Percentiles rank a stretch among this genome's conserved stretches.
phyloP scores from a whole-genome alignment of 805 yeast species.

The Hanseniaspora taiwanica region DNA sequence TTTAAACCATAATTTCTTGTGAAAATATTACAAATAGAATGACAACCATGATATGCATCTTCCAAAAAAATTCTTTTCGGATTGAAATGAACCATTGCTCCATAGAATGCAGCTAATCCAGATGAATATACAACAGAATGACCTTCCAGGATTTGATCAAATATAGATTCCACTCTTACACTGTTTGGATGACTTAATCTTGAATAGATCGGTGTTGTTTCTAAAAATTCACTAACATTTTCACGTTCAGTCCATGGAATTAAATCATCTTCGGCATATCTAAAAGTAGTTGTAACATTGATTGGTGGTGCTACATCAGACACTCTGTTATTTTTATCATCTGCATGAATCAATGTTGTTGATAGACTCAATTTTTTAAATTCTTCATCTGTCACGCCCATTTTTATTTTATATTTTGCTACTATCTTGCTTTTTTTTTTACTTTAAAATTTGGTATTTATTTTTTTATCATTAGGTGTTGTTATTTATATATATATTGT shows the following conservation, averaged over 20 bases:
- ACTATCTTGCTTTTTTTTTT: too few relatives aligned
- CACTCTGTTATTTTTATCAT: constrained; percentile 42
- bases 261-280: constrained; percentile 46
- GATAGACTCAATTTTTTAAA: background rate
- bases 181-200: constrained; percentile 66
- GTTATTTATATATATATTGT: too few relatives aligned
- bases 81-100: constrained; percentile 51
- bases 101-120: constrained; percentile 74
- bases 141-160: constrained; percentile 46
- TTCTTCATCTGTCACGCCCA: background rate
- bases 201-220: constrained; percentile 43
- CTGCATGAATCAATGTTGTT: constrained; percentile 61
- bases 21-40: constrained; percentile 51
- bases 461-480: too few relatives aligned
- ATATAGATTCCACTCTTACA: constrained; percentile 49
- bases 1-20: constrained; percentile 47
- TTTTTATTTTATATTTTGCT: too few relatives aligned
- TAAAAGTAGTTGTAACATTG: constrained; percentile 67
- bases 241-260: constrained; percentile 30
- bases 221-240: constrained; percentile 21
- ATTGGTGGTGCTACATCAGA: constrained; percentile 68
- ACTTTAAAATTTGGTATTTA: too few relatives aligned
- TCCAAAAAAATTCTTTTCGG: constrained; percentile 69
- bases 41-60: constrained; percentile 77
- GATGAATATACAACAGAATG: constrained; percentile 60